Conservation (phyloP, 1,284 basidiomycete genomes). For the Taiwanofungus camphoratus region DNA sequence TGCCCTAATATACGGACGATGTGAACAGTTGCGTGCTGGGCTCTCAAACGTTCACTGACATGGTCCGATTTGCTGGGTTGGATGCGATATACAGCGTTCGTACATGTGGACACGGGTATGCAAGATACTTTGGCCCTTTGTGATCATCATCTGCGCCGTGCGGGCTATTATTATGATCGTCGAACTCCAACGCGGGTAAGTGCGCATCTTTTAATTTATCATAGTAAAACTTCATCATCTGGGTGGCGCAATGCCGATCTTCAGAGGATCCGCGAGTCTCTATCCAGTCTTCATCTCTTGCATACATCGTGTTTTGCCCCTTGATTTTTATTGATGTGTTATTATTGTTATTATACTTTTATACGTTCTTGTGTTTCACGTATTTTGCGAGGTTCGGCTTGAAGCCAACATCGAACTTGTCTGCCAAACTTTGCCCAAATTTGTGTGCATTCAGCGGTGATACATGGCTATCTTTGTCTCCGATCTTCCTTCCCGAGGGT, state of each 20-base stretch:
- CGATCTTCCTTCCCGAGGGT: no score
- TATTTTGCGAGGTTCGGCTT: no score
- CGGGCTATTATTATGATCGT: constrained; percentile 74
- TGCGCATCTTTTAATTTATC: constrained; percentile 9
- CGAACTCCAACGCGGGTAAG: constrained; percentile 63
- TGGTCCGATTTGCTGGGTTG: neutral
- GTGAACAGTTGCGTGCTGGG: no score
- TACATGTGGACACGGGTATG: constrained; percentile 67
- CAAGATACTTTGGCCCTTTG: constrained; percentile 70
- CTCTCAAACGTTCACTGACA: neutral
- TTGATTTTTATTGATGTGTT: constrained; percentile 6
- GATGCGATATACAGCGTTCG: constrained; percentile 43
- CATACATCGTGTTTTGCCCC: neutral
- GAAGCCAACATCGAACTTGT: no score
- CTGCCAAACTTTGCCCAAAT: no score
- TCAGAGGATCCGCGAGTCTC: no score
- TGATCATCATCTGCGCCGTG: constrained; percentile 61
- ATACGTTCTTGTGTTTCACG: no score
- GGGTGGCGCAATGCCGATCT: neutral
- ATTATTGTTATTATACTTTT: neutral
- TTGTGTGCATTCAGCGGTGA: no score
- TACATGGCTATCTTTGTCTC: no score
- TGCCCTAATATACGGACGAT: no score
- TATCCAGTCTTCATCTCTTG: no score
- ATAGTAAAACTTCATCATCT: constrained; percentile 8